phyloP scores from a whole-genome alignment of 768 basidiomycete genomes.

The Exsudoporus frostii region DNA sequence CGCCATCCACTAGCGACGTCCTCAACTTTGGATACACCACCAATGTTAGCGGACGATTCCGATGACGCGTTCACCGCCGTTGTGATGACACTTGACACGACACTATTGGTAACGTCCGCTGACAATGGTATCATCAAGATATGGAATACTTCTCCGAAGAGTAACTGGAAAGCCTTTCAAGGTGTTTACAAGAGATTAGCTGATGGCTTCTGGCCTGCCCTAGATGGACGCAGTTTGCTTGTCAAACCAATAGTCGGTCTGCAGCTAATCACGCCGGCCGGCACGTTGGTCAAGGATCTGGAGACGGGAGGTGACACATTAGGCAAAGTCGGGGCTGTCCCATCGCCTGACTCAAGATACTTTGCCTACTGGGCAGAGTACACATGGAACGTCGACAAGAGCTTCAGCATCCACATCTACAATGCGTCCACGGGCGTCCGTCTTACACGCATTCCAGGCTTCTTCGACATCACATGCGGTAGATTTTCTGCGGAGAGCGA shows the following conservation, averaged over 20 bases:
- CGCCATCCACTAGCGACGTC: not conserved
- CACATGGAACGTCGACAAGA: constrained; percentile 11
- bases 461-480: constrained; percentile 11
- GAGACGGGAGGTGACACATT: constrained; percentile 11
- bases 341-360: constrained; percentile 16
- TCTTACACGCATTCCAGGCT: constrained; percentile 13
- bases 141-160: constrained; percentile 9
- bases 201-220: constrained; percentile 7
- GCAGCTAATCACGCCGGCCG: not conserved
- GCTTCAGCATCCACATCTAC: constrained; percentile 20
- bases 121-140: constrained; percentile 7
- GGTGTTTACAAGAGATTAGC: not conserved
- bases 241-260: constrained; percentile 10
- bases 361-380: constrained; percentile 21
- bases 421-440: constrained; percentile 6
- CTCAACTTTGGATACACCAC: constrained; percentile 7
- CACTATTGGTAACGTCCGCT: constrained; percentile 8
- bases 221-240: constrained; percentile 12
- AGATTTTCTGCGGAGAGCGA: constrained; percentile 14
- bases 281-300: constrained; percentile 4
- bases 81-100: constrained; percentile 7
- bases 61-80: not conserved
- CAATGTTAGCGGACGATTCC: not conserved
- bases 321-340: not conserved
- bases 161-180: constrained; percentile 6